phyloP scores from a whole-genome alignment of 495 filamentous ascomycete genomes.

The Echria macrotheca region DNA sequence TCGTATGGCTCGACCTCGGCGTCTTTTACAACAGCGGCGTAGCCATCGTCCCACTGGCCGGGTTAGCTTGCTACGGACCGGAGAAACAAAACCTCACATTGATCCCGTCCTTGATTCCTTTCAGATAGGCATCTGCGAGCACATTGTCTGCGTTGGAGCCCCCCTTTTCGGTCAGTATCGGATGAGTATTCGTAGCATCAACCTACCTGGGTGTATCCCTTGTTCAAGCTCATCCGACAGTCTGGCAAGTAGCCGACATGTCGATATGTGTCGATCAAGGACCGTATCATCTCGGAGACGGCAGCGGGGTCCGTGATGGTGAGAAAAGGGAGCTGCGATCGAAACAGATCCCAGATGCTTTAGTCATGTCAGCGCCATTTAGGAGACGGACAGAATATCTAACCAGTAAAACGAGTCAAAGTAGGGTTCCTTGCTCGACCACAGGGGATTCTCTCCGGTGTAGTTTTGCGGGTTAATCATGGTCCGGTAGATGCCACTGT shows the following conservation, averaged over 20 bases:
- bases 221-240: conserved; percentile 58
- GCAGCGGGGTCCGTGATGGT: conserved; percentile 62
- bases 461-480: conserved; percentile 74
- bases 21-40: conserved; percentile 68
- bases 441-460: conserved; percentile 72
- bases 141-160: conserved; percentile 78
- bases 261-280: conserved; percentile 65
- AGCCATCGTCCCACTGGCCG: conserved; percentile 58
- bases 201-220: conserved; percentile 59
- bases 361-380: too few relatives aligned
- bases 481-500: conserved; percentile 65
- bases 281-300: conserved; percentile 62
- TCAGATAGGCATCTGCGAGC: conserved; percentile 64
- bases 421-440: conserved; percentile 67
- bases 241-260: conserved; percentile 67
- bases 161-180: too few relatives aligned
- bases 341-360: conserved; percentile 65
- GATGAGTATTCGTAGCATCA: neutral
- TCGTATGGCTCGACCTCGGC: conserved; percentile 67
- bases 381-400: conserved; percentile 15
- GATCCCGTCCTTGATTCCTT: conserved; percentile 56
- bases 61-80: neutral
- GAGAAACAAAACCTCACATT: conserved; percentile 36
- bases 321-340: conserved; percentile 64
- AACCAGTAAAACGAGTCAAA: conserved; percentile 77